Conservation (phyloP, 2,329 filamentous ascomycete genomes). For the Phialophora tarda region DNA sequence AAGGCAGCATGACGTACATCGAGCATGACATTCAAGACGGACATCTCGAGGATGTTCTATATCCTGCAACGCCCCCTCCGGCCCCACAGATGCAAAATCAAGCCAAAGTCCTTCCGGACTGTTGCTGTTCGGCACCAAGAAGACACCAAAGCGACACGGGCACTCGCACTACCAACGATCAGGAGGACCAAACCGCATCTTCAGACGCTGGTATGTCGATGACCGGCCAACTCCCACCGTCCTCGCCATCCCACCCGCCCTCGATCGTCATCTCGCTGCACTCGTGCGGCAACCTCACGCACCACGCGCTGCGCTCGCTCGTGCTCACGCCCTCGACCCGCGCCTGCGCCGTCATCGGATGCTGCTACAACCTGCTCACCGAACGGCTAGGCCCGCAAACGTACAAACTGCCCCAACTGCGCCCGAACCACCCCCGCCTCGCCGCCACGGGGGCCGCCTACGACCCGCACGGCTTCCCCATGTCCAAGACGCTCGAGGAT, state of each 20-base stretch:
- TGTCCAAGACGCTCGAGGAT: slow-evolving; percentile 73
- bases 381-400: slow-evolving; percentile 86
- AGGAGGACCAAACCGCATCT: neutral
- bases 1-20: slow-evolving; percentile 50
- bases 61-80: slow-evolving; percentile 40
- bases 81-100: neutral
- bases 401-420: slow-evolving; percentile 79
- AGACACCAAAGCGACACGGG: neutral
- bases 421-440: slow-evolving; percentile 74
- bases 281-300: slow-evolving; percentile 95
- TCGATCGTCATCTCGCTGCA: slow-evolving; percentile 90
- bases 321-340: slow-evolving; percentile 81
- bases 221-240: neutral
- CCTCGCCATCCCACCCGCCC: slow-evolving; percentile 4
- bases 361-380: slow-evolving; percentile 96
- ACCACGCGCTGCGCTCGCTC: slow-evolving; percentile 88
- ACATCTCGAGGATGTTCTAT: slow-evolving; percentile 45
- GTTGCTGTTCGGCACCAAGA: neutral
- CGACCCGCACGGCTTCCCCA: slow-evolving; percentile 91
- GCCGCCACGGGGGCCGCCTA: slow-evolving; percentile 70
- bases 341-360: slow-evolving; percentile 94
- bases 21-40: slow-evolving; percentile 53
- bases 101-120: neutral
- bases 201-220: neutral
- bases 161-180: too few relatives aligned